Evolutionary conservation across 2,329 filamentous ascomycete species (phyloP).

Genomic region (Ustulina deusta): DNA sequence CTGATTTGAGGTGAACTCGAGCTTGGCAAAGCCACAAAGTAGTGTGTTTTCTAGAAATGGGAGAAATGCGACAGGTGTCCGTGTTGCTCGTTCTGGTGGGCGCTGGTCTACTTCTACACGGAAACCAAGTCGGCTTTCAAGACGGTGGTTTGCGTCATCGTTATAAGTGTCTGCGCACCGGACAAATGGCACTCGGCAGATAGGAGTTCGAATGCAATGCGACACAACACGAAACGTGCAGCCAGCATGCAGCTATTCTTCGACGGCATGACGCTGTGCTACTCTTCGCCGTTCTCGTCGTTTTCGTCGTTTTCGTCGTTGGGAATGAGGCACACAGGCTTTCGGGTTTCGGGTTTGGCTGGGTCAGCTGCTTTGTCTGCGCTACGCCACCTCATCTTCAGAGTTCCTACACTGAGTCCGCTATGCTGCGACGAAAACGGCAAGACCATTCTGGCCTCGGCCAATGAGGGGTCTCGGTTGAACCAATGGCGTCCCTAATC

Average conservation of each 20-base stretch:
- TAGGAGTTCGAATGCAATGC: slow-evolving; percentile 15
- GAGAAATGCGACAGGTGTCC: slow-evolving; percentile 12
- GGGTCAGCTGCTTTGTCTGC: slow-evolving; percentile 29
- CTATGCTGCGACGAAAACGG: slow-evolving; percentile 12
- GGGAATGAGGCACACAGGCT: not conserved
- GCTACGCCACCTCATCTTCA: too few relatives aligned
- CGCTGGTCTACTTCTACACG: not conserved
- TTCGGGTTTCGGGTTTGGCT: slow-evolving; percentile 7
- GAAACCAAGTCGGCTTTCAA: slow-evolving; percentile 7
- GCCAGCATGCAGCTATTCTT: slow-evolving; percentile 20
- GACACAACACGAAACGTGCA: slow-evolving; percentile 16
- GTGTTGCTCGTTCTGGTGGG: not conserved
- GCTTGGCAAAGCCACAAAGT: slow-evolving; percentile 8
- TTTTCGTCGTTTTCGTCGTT: slow-evolving; percentile 20
- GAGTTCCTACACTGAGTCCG: too few relatives aligned
- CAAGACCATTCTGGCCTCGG: not conserved
- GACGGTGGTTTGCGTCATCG: slow-evolving; percentile 29
- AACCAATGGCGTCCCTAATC: slow-evolving; percentile 18
- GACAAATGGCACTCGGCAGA: slow-evolving; percentile 25
- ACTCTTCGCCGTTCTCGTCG: slow-evolving; percentile 18
- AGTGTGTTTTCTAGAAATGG: slow-evolving; percentile 5
- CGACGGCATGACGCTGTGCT: slow-evolving; percentile 34
- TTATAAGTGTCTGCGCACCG: slow-evolving; percentile 17
- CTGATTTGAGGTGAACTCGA: not conserved
- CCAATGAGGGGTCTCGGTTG: slow-evolving; percentile 20